Conservation (phyloP, 2,329 filamentous ascomycete genomes). For the Corniculantispora saksenae region DNA sequence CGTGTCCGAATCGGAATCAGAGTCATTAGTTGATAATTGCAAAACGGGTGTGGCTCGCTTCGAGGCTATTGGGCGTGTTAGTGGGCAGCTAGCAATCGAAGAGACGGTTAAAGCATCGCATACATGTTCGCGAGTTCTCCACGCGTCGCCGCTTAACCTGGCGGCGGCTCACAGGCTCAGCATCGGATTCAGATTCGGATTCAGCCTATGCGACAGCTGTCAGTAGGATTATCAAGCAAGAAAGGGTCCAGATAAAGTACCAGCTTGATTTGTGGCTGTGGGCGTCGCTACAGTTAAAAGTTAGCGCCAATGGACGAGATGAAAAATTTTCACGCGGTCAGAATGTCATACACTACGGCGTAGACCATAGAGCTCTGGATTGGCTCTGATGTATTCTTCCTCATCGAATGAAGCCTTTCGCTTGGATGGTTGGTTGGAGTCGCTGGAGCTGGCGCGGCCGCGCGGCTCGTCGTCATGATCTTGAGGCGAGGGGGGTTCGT, state of each 20-base stretch:
- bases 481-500: slow-evolving; percentile 46
- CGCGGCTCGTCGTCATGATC: slow-evolving; percentile 28
- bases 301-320: slow-evolving; percentile 32
- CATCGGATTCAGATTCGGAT: slow-evolving; percentile 72
- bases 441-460: slow-evolving; percentile 67
- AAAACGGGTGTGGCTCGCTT: slow-evolving; percentile 59
- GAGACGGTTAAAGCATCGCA: slow-evolving; percentile 29
- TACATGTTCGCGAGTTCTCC: slow-evolving; percentile 65
- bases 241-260: slow-evolving; percentile 42
- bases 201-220: slow-evolving; percentile 41
- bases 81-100: slow-evolving; percentile 23
- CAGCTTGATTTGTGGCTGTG: slow-evolving; percentile 58
- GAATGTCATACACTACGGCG: slow-evolving; percentile 77
- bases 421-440: slow-evolving; percentile 70
- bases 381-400: slow-evolving; percentile 82
- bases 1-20: slow-evolving; percentile 71
- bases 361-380: slow-evolving; percentile 92
- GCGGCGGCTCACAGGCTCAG: slow-evolving; percentile 57
- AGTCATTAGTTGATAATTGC: slow-evolving; percentile 58
- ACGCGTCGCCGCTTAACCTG: slow-evolving; percentile 69
- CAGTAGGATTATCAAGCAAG: neutral
- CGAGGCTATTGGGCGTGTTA: slow-evolving; percentile 47
- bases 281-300: slow-evolving; percentile 49
- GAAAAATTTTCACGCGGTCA: slow-evolving; percentile 23
- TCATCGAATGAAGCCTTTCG: slow-evolving; percentile 70